Percentiles rank a stretch among this genome's conserved stretches.
Evolutionary conservation across 108 stramenopile genomes (phyloP).

Genomic region (Pseudonitzschia pungens): DNA sequence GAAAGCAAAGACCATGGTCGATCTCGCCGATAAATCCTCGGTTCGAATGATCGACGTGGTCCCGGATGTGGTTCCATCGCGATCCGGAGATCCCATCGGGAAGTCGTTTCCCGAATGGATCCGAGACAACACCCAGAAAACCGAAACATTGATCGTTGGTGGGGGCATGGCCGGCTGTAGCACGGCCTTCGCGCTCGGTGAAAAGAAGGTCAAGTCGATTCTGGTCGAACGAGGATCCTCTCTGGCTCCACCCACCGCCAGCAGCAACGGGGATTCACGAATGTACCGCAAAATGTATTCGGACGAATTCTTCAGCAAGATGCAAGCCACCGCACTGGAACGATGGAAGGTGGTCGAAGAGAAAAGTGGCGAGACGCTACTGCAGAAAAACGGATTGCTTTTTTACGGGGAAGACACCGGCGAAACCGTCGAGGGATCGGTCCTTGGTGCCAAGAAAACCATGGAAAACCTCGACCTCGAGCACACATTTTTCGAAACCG

Average conservation of each 20-base stretch:
- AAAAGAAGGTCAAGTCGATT: slow-evolving; percentile 31
- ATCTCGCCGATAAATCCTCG: slow-evolving; percentile 25
- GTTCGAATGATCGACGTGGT: slow-evolving; percentile 5
- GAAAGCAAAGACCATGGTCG: slow-evolving; percentile 30
- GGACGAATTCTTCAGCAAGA: slow-evolving; percentile 44
- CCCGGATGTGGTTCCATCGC: slow-evolving; percentile 19
- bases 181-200: slow-evolving; percentile 17
- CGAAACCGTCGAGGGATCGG: slow-evolving; percentile 44
- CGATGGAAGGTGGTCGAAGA: slow-evolving; percentile 39
- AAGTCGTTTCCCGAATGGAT: slow-evolving; percentile 44
- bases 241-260: slow-evolving; percentile 33
- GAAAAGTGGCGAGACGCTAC: slow-evolving; percentile 28
- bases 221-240: slow-evolving; percentile 33
- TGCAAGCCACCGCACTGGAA: slow-evolving; percentile 41
- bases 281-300: slow-evolving; percentile 51
- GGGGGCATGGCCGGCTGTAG: slow-evolving; percentile 27
- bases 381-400: slow-evolving; percentile 37
- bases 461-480: slow-evolving; percentile 36
- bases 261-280: slow-evolving; percentile 21
- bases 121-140: slow-evolving; percentile 34
- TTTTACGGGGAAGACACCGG: slow-evolving; percentile 49
- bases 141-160: slow-evolving; percentile 36
- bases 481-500: slow-evolving; percentile 36
- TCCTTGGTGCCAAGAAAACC: slow-evolving; percentile 35
- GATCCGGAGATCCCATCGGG: slow-evolving; percentile 36